phyloP scores from a whole-genome alignment of 2,329 filamentous ascomycete species.

The Aspergillus jensenii region DNA sequence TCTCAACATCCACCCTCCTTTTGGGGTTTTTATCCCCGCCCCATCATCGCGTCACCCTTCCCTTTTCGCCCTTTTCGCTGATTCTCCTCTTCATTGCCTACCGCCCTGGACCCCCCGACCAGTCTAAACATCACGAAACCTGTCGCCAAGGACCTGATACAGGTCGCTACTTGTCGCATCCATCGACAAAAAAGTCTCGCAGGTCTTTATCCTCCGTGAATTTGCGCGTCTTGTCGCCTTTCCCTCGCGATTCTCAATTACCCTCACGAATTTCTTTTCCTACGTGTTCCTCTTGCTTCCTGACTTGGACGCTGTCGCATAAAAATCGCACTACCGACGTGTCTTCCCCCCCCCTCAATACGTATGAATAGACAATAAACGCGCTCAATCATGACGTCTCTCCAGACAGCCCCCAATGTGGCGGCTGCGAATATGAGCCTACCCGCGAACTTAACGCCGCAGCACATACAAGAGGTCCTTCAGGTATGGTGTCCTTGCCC shows the following conservation, averaged over 20 bases:
- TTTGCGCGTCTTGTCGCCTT: slow-evolving; percentile 22
- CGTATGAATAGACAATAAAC: slow-evolving; percentile 33
- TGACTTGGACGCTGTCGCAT: slow-evolving; percentile 25
- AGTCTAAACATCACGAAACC: slow-evolving; percentile 32
- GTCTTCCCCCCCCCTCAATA: slow-evolving; percentile 7
- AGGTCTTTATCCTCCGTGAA: slow-evolving; percentile 20
- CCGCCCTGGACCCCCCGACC: slow-evolving; percentile 20
- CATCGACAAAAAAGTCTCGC: slow-evolving; percentile 22
- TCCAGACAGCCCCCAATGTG: slow-evolving; percentile 70
- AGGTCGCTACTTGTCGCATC: slow-evolving; percentile 26
- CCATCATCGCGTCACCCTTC: slow-evolving; percentile 19
- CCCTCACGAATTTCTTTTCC: slow-evolving; percentile 14
- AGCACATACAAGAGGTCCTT: slow-evolving; percentile 74
- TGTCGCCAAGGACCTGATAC: slow-evolving; percentile 35
- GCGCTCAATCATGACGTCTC: slow-evolving; percentile 69
- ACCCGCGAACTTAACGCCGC: slow-evolving; percentile 68
- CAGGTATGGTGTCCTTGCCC: slow-evolving; percentile 37
- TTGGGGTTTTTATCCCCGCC: slow-evolving; percentile 20
- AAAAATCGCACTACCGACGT: slow-evolving; percentile 14
- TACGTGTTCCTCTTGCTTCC: slow-evolving; percentile 19
- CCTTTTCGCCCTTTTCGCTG: slow-evolving; percentile 17
- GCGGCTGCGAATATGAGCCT: slow-evolving; percentile 65
- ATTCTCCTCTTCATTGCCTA: slow-evolving; percentile 22
- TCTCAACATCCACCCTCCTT: slow-evolving; percentile 27
- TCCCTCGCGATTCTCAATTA: slow-evolving; percentile 24